Base-by-base conservation (phyloP, 805 yeast genomes). In the Zygoascus ofunaensis region DNA sequence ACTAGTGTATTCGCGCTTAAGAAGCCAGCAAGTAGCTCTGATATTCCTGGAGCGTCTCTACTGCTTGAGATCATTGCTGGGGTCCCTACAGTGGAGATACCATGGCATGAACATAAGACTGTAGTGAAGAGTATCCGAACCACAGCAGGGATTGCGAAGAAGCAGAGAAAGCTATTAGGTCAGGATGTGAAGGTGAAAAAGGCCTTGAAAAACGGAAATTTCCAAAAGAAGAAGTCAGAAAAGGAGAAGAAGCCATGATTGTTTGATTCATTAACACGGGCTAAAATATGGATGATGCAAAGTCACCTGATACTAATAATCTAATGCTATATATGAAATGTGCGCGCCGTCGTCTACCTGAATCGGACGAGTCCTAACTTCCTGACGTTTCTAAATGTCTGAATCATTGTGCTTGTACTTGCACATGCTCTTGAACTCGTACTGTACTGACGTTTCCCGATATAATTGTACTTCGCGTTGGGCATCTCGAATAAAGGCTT, bases 91-190 rank as follows among this genome's bases (percentile, higher is more conserved):
- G 39, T 44, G 4, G 35, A 40, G 8, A 15, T 45, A 8, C 48
- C 48, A 4, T 45, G 48, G 48, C 14, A 22, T 10, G 42, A 30
- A 30, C 39, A 26, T 24, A 37, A 24, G 19, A 32, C 42, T 22
- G 39, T 38, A 24, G 24, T 39, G 20, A 26, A 32, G 34, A 43
- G 36, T 22, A 23, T 43, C 28, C 32, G 38, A 17, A 43, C 46
- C 14, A 38, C 34, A 12, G 21, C 5, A n/a, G 43, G 42, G 3
- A 18, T 28, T 4, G 36, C 35, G 7, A 30, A n/a, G 19, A 39
- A 24, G 20, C 36, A 14, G 20, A 12, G 36, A 17, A 39, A 39
- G 17, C 18, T 8, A n/a, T 7, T 17, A 7, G 19, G 36, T 8
- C 7, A 34, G 19, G 15, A 15, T 8, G 19, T 15, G 15, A 7